Evolutionary conservation across 2,329 filamentous ascomycete genomes (phyloP), one percentile per base, ranked within the genome.

Genomic region (Fusarium tjaetaba): DNA sequence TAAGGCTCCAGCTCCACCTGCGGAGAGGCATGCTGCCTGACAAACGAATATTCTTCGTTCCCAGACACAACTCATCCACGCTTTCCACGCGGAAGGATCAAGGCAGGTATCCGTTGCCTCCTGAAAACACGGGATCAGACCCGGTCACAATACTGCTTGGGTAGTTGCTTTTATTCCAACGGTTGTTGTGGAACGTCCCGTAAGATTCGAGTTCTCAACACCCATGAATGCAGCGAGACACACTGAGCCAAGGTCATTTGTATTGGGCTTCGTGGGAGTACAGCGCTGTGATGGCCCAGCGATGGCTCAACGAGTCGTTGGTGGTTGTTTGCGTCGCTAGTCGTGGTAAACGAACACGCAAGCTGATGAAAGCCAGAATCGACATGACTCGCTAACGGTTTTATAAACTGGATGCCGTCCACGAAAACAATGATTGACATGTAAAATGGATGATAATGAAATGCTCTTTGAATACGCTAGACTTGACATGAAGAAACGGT

Each of bases 1-100:
- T 43, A 32, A 43, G 41, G 71, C 68, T 65, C 68, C 63, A 74
- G 71, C 68, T 65, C 68, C 63, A 74, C 71, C 51, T 58, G 26
- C 56, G 14, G n/a, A 24, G 39, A 48, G 52, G 45, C 52, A 46
- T 48, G 34, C 28, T 68, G 42, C 55, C 59, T 68, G 38, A 26
- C 28, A 59, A 64, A 60, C 43, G 46, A 45, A 46, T 34, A n/a
- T 55, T 15, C 30, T 49, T 52, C 63, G 39, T 32, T 39, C 34
- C 18, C 7, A 65, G 32, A 69, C 43, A 41, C 34, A 46, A 24
- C 30, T 46, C 39, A 45, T 52, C 53, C 52, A 67, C 56, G 34
- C 38, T 67, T 56, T 72, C 48, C 16, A 51, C 34, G 67, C 43
- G 42, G 58, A 58, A 38, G 52, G 46, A 65, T 32, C 42, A 53